phyloP scores from a whole-genome alignment of 148 eudicot genomes.

The Tetragonia tetragonoides region DNA sequence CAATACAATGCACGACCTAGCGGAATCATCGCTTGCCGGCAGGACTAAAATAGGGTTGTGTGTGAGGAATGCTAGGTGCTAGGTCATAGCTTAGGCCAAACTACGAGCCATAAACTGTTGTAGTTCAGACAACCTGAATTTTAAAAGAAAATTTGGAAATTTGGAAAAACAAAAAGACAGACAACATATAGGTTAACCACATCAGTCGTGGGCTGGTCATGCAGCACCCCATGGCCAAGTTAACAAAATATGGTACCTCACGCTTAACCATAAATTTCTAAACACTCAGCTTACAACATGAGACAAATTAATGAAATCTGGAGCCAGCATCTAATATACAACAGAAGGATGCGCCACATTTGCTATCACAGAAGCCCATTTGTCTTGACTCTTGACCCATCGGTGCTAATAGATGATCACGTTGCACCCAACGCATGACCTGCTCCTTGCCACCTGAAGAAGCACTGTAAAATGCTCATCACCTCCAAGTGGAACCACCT shows the following conservation, averaged over 20 bases:
- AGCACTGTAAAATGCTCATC: not conserved
- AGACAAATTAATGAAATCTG: not conserved
- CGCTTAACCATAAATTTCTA: not conserved
- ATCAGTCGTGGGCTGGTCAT: too few relatives aligned
- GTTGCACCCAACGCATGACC: not conserved
- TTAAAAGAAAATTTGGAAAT: too few relatives aligned
- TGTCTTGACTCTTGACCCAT: too few relatives aligned
- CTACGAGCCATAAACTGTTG: too few relatives aligned
- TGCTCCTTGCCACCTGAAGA: not conserved
- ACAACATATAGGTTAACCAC: too few relatives aligned
- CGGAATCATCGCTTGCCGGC: too few relatives aligned
- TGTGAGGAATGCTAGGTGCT: too few relatives aligned
- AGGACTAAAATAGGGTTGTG: too few relatives aligned
- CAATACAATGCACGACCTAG: too few relatives aligned
- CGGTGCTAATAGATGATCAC: not conserved
- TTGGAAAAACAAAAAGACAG: too few relatives aligned
- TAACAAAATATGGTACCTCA: not conserved
- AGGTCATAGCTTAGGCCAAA: too few relatives aligned
- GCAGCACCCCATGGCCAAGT: not conserved
- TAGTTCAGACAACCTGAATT: too few relatives aligned
- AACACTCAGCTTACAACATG: not conserved
- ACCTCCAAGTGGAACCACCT: conserved; percentile 86
- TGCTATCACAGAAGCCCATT: conserved; percentile 1
- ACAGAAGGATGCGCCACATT: not conserved
- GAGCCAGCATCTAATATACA: conserved; percentile 2